Conservation (phyloP, 768 basidiomycete species). For the Tephrocybe sp. region DNA sequence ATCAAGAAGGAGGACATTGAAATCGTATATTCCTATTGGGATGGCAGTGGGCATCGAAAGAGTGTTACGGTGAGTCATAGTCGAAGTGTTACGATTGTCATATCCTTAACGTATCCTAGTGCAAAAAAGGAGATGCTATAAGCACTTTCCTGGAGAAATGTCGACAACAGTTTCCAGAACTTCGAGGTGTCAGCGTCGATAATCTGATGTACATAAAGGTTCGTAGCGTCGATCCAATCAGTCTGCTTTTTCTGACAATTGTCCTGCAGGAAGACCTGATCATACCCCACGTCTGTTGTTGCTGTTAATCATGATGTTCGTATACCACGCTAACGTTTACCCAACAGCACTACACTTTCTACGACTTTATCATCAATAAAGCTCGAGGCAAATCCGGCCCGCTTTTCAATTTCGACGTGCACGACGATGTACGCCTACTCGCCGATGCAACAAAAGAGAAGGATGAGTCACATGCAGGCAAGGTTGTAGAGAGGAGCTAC, state of each 20-base stretch:
- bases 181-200: slow-evolving; percentile 87
- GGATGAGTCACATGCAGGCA: slow-evolving; percentile 98
- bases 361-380: slow-evolving; percentile 98
- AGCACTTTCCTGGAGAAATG: slow-evolving; percentile 90
- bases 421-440: slow-evolving; percentile 94
- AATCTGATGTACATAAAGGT: slow-evolving; percentile 99
- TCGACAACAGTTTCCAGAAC: slow-evolving; percentile 88
- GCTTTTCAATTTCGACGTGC: slow-evolving; percentile 97
- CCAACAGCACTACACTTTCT: slow-evolving; percentile 93
- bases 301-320: slow-evolving; percentile 4
- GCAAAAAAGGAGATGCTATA: slow-evolving; percentile 95
- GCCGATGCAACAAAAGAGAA: slow-evolving; percentile 96
- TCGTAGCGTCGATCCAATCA: slow-evolving; percentile 14
- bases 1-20: slow-evolving; percentile 78
- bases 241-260: not conserved
- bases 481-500: slow-evolving; percentile 95
- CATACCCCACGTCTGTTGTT: slow-evolving; percentile 80
- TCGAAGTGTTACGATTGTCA: not conserved
- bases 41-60: slow-evolving; percentile 96
- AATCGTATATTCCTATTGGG: slow-evolving; percentile 96
- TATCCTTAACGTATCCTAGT: slow-evolving; percentile 45
- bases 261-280: slow-evolving; percentile 86
- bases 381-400: slow-evolving; percentile 98
- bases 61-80: slow-evolving; percentile 70
- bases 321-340: slow-evolving; percentile 3